Percentiles rank a stretch among this genome's conserved stretches.
Conservation (phyloP, 306 rosid species). For the Cicer judaicum region DNA sequence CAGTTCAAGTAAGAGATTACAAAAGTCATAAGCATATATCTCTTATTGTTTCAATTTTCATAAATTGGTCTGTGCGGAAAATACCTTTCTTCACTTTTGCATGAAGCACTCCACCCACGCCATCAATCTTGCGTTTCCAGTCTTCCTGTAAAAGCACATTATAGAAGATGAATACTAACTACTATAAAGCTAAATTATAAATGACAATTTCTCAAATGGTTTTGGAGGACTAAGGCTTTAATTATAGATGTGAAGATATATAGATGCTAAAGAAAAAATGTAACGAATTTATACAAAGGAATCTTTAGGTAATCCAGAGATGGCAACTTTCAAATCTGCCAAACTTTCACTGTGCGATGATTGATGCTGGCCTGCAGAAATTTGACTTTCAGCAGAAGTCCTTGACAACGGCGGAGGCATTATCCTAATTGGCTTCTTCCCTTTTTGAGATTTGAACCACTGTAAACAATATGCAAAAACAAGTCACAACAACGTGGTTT, state of each 20-base stretch:
- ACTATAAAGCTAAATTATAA: conserved; percentile 35
- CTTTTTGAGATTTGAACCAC: conserved; percentile 96
- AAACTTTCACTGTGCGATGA: conserved; percentile 61
- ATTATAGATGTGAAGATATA: neutral
- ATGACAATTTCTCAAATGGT: conserved; percentile 32
- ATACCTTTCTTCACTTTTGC: conserved; percentile 87
- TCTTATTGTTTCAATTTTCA: neutral
- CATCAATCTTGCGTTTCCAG: conserved; percentile 75
- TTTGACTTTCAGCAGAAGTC: conserved; percentile 57
- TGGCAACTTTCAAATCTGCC: conserved; percentile 72
- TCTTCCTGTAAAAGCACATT: conserved; percentile 63
- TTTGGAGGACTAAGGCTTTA: neutral
- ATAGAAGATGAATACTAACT: conserved; percentile 40
- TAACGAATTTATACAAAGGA: conserved; percentile 61
- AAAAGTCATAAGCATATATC: conserved; percentile 19
- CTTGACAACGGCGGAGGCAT: conserved; percentile 61
- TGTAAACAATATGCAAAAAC: conserved; percentile 51
- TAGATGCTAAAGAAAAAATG: conserved; percentile 12
- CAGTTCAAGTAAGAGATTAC: conserved; percentile 37
- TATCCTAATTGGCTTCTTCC: conserved; percentile 68
- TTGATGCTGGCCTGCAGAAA: conserved; percentile 55
- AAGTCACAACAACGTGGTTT: conserved; percentile 36
- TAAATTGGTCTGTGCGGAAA: conserved; percentile 35
- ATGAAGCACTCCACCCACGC: conserved; percentile 69
- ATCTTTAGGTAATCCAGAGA: conserved; percentile 67